Conservation (phyloP, 2,329 filamentous ascomycete genomes). For the Trichophyton mentagrophytes region DNA sequence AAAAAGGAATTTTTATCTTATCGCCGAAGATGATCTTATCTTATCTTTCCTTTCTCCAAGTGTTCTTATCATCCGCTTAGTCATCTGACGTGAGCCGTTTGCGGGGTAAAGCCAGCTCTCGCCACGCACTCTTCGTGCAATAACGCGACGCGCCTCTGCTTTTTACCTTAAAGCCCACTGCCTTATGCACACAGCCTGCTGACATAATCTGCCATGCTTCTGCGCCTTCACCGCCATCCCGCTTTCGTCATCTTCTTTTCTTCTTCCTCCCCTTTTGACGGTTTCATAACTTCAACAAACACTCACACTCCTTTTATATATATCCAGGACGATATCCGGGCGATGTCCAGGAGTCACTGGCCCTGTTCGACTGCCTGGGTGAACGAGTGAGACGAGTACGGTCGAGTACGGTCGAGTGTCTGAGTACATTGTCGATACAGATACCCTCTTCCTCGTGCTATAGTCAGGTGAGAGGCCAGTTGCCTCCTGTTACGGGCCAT, state of each 20-base stretch:
- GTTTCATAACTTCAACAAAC: slow-evolving; percentile 3
- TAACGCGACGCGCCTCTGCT: not conserved
- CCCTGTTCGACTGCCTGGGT: not conserved
- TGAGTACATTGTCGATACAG: not conserved
- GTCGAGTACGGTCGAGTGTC: not conserved
- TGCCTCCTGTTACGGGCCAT: not conserved
- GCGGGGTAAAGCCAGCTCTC: not conserved
- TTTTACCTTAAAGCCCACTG: not conserved
- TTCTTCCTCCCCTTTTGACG: not conserved
- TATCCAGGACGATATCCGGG: no score
- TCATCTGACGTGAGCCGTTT: not conserved
- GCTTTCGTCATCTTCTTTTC: slow-evolving; percentile 7
- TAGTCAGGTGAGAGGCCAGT: not conserved
- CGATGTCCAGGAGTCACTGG: not conserved
- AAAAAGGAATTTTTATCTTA: not conserved
- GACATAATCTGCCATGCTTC: not conserved
- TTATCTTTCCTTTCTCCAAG: not conserved
- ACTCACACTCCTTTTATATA: not conserved
- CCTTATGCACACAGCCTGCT: not conserved
- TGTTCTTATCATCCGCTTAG: slow-evolving; percentile 2
- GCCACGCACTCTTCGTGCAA: not conserved
- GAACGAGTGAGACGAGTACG: not conserved
- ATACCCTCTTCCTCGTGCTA: not conserved
- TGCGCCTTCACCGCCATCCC: slow-evolving; percentile 1
- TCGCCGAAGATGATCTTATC: not conserved